Evolutionary conservation across 495 filamentous ascomycete species (phyloP).

Genomic region (Penicillium egyptiacum): DNA sequence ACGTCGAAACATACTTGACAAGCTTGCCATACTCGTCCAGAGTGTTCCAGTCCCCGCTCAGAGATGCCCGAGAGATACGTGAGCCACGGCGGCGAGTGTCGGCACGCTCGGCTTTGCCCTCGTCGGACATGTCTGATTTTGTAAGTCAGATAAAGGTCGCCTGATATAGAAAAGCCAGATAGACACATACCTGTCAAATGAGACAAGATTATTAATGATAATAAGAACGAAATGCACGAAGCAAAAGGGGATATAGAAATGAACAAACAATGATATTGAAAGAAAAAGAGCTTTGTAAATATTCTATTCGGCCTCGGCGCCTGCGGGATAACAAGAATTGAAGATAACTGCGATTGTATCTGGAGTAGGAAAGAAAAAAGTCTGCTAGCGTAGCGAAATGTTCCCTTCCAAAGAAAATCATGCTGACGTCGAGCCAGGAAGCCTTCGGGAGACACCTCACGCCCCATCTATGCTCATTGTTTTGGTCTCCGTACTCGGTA

Average conservation of each 20-base stretch:
- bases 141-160: not conserved
- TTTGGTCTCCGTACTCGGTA: not conserved
- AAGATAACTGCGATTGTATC: not conserved
- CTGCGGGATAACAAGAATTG: not conserved
- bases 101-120: constrained; percentile 20
- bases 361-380: not conserved
- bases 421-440: constrained; percentile 41
- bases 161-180: not conserved
- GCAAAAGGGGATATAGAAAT: not conserved
- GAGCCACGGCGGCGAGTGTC: constrained; percentile 24
- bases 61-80: constrained; percentile 43
- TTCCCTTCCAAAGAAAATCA: constrained; percentile 24
- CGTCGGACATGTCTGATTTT: constrained; percentile 18
- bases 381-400: not conserved
- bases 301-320: too few species aligned
- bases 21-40: constrained; percentile 57
- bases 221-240: not conserved
- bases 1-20: constrained; percentile 64
- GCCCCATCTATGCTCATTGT: not conserved
- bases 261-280: not conserved
- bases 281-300: not conserved
- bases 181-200: not conserved
- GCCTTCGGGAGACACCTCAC: constrained; percentile 6
- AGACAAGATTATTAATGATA: not conserved
- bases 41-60: constrained; percentile 38